These are phyloP conservation scores for Paulownia fortunei DNA, from an alignment of 257 asterid species.

Conservation along the genomic window DNA sequence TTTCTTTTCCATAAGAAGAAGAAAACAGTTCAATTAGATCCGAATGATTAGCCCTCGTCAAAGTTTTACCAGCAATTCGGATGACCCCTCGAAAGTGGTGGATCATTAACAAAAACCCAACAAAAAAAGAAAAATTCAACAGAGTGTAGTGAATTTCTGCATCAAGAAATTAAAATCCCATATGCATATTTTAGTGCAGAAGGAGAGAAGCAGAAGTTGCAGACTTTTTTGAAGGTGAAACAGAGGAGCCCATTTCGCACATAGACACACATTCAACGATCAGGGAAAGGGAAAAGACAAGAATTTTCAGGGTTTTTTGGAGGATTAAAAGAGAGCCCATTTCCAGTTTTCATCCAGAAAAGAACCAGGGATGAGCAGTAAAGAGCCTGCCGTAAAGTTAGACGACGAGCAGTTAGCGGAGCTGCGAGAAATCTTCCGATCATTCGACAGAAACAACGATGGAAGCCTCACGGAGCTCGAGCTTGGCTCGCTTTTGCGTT, in stretches of 20 bases:
- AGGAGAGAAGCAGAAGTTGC: neutral
- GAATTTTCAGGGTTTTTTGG: neutral
- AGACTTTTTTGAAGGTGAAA: neutral
- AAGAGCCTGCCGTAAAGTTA: conserved; percentile 52
- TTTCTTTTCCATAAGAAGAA: neutral
- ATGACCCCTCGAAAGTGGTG: conserved; percentile 48
- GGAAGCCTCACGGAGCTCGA: conserved; percentile 91
- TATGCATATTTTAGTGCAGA: neutral
- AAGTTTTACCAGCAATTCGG: conserved; percentile 32
- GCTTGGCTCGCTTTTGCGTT: conserved; percentile 86
- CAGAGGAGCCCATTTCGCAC: neutral
- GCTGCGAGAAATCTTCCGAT: conserved; percentile 89
- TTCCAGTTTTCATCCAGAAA: neutral
- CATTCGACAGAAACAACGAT: conserved; percentile 87
- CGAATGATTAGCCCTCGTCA: conserved; percentile 39
- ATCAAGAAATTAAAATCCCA: conserved; percentile 19
- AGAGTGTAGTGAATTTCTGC: conserved; percentile 7
- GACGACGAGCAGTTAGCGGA: conserved; percentile 87
- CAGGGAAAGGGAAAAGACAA: neutral
- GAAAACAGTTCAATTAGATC: conserved; percentile 24
- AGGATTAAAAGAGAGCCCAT: neutral
- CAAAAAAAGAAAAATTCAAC: neutral
- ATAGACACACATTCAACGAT: neutral
- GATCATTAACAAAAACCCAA: conserved; percentile 37
- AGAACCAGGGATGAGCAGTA: conserved; percentile 47